phyloP scores from a whole-genome alignment of 306 rosid genomes.

The Erythrophleum fordii region DNA sequence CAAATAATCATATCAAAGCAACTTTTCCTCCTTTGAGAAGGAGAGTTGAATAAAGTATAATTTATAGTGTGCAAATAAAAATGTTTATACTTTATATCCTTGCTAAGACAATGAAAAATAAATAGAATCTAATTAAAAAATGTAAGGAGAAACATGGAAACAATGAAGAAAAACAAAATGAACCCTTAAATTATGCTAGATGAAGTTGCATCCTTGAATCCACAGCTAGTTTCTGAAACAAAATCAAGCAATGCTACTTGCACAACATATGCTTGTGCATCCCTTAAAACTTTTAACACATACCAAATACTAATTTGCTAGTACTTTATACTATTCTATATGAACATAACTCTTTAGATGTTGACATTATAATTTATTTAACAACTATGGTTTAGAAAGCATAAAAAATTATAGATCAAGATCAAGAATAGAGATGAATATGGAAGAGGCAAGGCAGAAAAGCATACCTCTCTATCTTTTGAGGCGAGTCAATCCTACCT shows the following conservation, averaged over 20 bases:
- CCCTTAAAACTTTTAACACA: constrained; percentile 19
- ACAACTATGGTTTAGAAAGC: background rate
- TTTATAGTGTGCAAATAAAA: background rate
- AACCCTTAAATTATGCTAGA: constrained; percentile 12
- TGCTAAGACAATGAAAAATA: background rate
- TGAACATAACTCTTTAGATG: background rate
- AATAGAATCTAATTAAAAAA: background rate
- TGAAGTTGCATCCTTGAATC: background rate
- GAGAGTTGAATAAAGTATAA: background rate
- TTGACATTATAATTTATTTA: background rate
- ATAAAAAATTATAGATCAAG: background rate
- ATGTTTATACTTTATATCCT: background rate
- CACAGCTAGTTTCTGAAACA: constrained; percentile 17
- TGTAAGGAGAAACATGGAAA: constrained; percentile 9
- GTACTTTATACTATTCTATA: background rate
- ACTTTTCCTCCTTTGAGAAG: background rate
- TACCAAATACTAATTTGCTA: background rate
- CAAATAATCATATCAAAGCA: constrained; percentile 17
- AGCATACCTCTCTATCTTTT: constrained; percentile 43
- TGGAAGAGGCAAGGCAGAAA: background rate
- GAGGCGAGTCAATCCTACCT: constrained; percentile 33
- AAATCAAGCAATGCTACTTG: constrained; percentile 29
- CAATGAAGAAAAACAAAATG: background rate
- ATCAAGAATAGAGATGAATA: background rate
- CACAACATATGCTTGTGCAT: background rate